Percentiles rank a stretch among this genome's conserved stretches.
Conservation (phyloP, 805 yeast species). For the Schizosaccharomyces pombe region DNA sequence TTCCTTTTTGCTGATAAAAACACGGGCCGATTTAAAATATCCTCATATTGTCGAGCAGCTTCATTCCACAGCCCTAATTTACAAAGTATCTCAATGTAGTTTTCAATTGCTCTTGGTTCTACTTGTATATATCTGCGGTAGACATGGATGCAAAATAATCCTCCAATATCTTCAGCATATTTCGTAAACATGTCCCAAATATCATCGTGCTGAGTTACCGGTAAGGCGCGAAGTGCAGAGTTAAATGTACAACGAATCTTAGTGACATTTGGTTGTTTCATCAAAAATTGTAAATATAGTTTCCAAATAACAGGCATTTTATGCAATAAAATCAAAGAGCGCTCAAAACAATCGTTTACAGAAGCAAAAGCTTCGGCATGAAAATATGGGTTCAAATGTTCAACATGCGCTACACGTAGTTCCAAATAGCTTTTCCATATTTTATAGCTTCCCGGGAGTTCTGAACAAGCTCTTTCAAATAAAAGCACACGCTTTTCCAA, state of each 20-base stretch:
- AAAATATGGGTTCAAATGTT: conserved; percentile 15
- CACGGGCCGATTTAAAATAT: conserved; percentile 16
- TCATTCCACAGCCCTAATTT: conserved; percentile 11
- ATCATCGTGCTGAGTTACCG: conserved; percentile 28
- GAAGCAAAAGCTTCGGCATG: conserved; percentile 16
- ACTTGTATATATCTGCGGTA: conserved; percentile 17
- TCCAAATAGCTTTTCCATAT: conserved; percentile 32
- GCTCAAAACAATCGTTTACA: conserved; percentile 25
- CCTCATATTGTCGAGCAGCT: conserved; percentile 17
- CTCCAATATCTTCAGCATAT: conserved; percentile 25
- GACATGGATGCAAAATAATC: conserved; percentile 17
- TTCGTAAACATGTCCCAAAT: conserved; percentile 33
- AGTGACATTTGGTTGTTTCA: conserved; percentile 18
- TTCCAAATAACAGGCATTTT: conserved; percentile 31
- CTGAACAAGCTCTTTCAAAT: conserved; percentile 27
- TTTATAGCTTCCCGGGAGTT: conserved; percentile 18
- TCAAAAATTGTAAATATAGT: conserved; percentile 24
- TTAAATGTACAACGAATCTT: conserved; percentile 25
- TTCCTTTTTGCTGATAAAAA: conserved; percentile 19
- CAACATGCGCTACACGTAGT: conserved; percentile 17
- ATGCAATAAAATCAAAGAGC: conserved; percentile 21
- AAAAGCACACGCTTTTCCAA: conserved; percentile 19
- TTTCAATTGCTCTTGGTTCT: conserved; percentile 13
- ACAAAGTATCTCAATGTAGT: conserved; percentile 12
- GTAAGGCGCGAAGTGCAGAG: conserved; percentile 24